A percentile compares a stretch with the other conserved stretches of the same genome.
These are phyloP conservation scores for Trichoderma atrobrunneum DNA, from an alignment of 2,329 filamentous ascomycete genomes.

Conservation along the genomic window DNA sequence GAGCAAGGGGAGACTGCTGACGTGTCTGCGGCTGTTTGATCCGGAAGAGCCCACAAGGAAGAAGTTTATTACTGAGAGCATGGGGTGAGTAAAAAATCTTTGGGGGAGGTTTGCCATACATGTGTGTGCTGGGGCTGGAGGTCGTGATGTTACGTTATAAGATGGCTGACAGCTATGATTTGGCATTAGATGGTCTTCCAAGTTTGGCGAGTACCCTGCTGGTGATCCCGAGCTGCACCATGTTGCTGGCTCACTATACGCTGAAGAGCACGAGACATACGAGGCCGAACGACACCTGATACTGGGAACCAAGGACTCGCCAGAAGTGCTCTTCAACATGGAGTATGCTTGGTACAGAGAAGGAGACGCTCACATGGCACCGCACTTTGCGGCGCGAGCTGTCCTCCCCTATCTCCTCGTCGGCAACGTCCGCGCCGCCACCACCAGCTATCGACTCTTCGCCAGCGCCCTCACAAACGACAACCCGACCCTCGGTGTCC, in stretches of 20 bases:
- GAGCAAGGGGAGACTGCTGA: slow-evolving; percentile 72
- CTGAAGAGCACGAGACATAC: slow-evolving; percentile 89
- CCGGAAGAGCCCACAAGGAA: slow-evolving; percentile 85
- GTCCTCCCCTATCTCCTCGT: slow-evolving; percentile 87
- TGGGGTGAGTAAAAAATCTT: slow-evolving; percentile 56
- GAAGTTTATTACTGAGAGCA: slow-evolving; percentile 83
- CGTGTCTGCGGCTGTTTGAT: slow-evolving; percentile 76
- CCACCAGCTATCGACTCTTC: slow-evolving; percentile 68
- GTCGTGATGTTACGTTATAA: not conserved
- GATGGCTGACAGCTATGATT: not conserved
- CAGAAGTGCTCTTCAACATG: slow-evolving; percentile 73
- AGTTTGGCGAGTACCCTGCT: slow-evolving; percentile 80
- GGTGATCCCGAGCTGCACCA: slow-evolving; percentile 95
- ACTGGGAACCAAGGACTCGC: slow-evolving; percentile 84
- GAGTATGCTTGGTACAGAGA: slow-evolving; percentile 94
- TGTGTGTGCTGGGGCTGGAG: not conserved
- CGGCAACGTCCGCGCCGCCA: slow-evolving; percentile 90
- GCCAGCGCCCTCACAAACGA: slow-evolving; percentile 40
- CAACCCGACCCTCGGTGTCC: slow-evolving; percentile 60
- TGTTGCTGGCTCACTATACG: slow-evolving; percentile 81
- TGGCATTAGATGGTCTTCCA: slow-evolving; percentile 70
- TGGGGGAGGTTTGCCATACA: not conserved
- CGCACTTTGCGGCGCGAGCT: slow-evolving; percentile 79
- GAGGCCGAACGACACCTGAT: slow-evolving; percentile 89
- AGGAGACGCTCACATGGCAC: slow-evolving; percentile 83